Conservation (phyloP, 441 rosid genomes). For the Eruca vesicaria region DNA sequence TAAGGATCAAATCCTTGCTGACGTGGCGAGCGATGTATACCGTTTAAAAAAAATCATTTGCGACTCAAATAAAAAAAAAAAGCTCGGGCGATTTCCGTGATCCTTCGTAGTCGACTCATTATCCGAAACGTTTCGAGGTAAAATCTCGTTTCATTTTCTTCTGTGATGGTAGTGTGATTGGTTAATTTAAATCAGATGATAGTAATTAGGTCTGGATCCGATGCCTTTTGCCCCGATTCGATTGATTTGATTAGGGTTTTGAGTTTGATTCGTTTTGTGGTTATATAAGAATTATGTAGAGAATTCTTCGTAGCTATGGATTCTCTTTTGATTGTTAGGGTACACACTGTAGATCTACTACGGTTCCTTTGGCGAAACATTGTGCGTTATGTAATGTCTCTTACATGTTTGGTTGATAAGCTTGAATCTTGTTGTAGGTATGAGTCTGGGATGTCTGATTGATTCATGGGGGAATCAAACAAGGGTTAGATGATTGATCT, state of each 20-base stretch:
- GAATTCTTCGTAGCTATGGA: background rate
- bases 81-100: no score
- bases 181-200: no score
- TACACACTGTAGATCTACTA: constrained; percentile 16
- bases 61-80: no score
- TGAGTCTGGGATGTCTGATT: background rate
- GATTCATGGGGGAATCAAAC: background rate
- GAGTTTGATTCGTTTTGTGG: background rate
- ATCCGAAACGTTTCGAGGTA: no score
- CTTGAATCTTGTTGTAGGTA: background rate
- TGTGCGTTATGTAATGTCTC: background rate
- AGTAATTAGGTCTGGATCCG: no score
- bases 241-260: constrained; percentile 29
- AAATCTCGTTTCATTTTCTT: no score
- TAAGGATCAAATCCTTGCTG: no score
- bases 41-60: no score
- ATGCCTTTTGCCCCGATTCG: no score
- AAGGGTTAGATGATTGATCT: background rate
- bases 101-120: no score
- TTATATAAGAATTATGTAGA: background rate
- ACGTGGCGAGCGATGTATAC: no score
- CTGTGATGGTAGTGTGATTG: no score
- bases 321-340: background rate
- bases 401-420: background rate
- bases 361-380: background rate